These are phyloP conservation scores for Paraglomus brasilianum DNA, from an alignment of 192 early-diverging fungal genomes.

Conservation along the genomic window DNA sequence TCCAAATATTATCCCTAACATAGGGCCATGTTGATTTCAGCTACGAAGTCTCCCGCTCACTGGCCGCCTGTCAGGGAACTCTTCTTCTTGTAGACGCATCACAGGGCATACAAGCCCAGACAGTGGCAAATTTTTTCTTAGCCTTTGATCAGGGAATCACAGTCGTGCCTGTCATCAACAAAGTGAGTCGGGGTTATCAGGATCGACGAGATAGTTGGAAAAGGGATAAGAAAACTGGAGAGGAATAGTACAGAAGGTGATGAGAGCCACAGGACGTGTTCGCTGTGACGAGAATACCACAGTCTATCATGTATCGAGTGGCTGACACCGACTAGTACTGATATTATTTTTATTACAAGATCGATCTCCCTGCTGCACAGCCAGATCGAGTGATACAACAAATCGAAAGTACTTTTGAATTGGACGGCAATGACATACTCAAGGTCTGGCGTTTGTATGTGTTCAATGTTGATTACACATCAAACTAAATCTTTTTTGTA, in stretches of 20 bases:
- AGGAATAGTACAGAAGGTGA: too few relatives aligned
- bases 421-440: slow-evolving; percentile 61
- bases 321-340: neutral
- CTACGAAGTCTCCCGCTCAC: slow-evolving; percentile 92
- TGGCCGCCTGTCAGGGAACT: slow-evolving; percentile 93
- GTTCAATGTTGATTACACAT: neutral
- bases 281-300: neutral
- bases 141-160: slow-evolving; percentile 85
- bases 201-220: too few relatives aligned
- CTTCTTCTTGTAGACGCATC: slow-evolving; percentile 90
- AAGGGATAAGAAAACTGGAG: too few relatives aligned
- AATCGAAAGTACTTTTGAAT: slow-evolving; percentile 86
- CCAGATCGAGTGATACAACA: slow-evolving; percentile 71
- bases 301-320: too few relatives aligned
- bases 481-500: neutral
- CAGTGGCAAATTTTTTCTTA: slow-evolving; percentile 94
- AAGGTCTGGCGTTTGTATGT: slow-evolving; percentile 31
- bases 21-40: slow-evolving; percentile 89
- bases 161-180: slow-evolving; percentile 92
- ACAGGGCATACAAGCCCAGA: slow-evolving; percentile 97
- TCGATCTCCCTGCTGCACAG: slow-evolving; percentile 90
- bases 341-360: slow-evolving; percentile 36
- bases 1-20: neutral
- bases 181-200: slow-evolving; percentile 43
- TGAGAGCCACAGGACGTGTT: neutral